These are phyloP conservation scores for Cyamopsis tetragonoloba DNA, from an alignment of 306 rosid genomes.

Conservation along the genomic window DNA sequence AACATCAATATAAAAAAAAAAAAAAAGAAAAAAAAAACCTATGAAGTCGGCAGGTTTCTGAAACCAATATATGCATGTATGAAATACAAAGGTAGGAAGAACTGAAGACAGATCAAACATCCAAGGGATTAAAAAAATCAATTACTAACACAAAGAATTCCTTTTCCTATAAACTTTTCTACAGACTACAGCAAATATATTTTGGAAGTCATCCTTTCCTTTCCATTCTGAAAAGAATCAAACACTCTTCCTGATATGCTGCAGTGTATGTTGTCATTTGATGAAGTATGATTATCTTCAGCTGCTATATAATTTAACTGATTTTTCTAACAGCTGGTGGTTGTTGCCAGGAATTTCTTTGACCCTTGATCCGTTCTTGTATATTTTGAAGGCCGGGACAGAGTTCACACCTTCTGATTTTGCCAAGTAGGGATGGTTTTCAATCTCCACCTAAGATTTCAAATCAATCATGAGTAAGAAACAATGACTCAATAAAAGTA, in stretches of 20 bases:
- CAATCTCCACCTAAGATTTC: slow-evolving; percentile 73
- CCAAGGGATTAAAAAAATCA: slow-evolving; percentile 30
- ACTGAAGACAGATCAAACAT: slow-evolving; percentile 19
- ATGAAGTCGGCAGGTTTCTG: slow-evolving; percentile 2
- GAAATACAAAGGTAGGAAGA: slow-evolving; percentile 25
- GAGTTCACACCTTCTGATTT: slow-evolving; percentile 74
- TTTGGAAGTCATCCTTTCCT: not conserved
- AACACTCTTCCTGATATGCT: not conserved
- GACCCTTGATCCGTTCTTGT: slow-evolving; percentile 85
- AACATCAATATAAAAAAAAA: no score
- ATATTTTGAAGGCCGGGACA: slow-evolving; percentile 80
- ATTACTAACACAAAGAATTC: slow-evolving; percentile 25
- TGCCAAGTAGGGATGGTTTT: slow-evolving; percentile 78
- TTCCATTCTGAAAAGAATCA: not conserved
- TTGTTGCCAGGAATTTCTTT: slow-evolving; percentile 67
- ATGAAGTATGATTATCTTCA: slow-evolving; percentile 32
- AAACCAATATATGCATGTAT: not conserved
- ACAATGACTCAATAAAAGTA: no score
- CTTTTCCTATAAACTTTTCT: slow-evolving; percentile 13
- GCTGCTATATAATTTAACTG: slow-evolving; percentile 70
- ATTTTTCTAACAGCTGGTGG: slow-evolving; percentile 63
- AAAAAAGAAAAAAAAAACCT: not conserved
- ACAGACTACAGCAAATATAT: slow-evolving; percentile 6
- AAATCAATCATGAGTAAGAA: not conserved
- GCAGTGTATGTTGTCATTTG: slow-evolving; percentile 7